Percentiles rank a stretch among this genome's conserved stretches.
These are phyloP conservation scores for Neoboletus brunneissimus DNA, from an alignment of 768 basidiomycete species.

Conservation along the genomic window DNA sequence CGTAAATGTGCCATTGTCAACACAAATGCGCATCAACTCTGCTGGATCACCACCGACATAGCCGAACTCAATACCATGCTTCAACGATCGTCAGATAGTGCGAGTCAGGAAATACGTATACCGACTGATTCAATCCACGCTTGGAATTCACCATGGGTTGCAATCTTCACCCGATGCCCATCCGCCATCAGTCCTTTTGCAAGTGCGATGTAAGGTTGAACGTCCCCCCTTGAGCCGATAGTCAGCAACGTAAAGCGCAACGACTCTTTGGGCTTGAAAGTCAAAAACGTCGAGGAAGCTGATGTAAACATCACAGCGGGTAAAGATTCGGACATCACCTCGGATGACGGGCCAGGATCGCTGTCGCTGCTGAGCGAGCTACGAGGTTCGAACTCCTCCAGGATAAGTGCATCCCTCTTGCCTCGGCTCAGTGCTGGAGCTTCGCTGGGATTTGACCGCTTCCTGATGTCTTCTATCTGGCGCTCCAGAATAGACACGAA, in stretches of 20 bases:
- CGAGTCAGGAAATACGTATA: slow-evolving; percentile 10
- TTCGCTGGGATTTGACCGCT: slow-evolving; percentile 46
- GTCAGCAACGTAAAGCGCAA: slow-evolving; percentile 93
- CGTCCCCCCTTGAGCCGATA: slow-evolving; percentile 95
- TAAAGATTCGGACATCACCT: slow-evolving; percentile 63
- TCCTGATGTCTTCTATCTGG: slow-evolving; percentile 73
- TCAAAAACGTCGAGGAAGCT: slow-evolving; percentile 92
- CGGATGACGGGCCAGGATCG: slow-evolving; percentile 47
- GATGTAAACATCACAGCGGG: slow-evolving; percentile 97
- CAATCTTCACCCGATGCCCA: slow-evolving; percentile 87
- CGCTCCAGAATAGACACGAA: slow-evolving; percentile 74
- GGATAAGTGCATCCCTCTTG: slow-evolving; percentile 68
- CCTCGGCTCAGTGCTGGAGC: slow-evolving; percentile 44
- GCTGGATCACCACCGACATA: slow-evolving; percentile 97
- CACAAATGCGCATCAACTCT: slow-evolving; percentile 95
- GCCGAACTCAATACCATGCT: slow-evolving; percentile 96
- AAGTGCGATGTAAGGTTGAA: slow-evolving; percentile 96
- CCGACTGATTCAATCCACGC: slow-evolving; percentile 94
- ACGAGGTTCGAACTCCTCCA: slow-evolving; percentile 79
- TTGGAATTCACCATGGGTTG: slow-evolving; percentile 92
- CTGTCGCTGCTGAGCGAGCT: slow-evolving; percentile 34
- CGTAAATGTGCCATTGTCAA: slow-evolving; percentile 97
- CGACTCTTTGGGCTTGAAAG: slow-evolving; percentile 86
- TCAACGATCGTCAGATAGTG: slow-evolving; percentile 6
- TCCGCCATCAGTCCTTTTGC: slow-evolving; percentile 88